A percentile compares a stretch with the other conserved stretches of the same genome.
phyloP scores from a whole-genome alignment of 306 rosid genomes.

The Quercus glauca region DNA sequence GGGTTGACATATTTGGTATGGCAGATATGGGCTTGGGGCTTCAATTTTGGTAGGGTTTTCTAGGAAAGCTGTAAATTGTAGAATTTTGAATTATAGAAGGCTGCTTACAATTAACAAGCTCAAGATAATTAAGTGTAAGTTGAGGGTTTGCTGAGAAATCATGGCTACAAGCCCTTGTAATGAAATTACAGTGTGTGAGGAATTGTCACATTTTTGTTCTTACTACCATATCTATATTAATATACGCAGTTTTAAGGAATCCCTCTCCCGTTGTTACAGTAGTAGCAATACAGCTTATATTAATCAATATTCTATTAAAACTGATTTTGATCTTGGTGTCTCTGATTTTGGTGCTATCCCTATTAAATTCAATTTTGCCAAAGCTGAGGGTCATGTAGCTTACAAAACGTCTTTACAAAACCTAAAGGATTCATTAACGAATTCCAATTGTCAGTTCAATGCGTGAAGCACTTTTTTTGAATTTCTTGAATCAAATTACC shows the following conservation, averaged over 20 bases:
- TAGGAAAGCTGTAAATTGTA: slow-evolving; percentile 7
- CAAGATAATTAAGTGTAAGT: not conserved
- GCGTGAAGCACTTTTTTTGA: too few species aligned
- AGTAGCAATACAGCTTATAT: not conserved
- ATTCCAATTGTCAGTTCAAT: too few species aligned
- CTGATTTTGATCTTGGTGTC: too few species aligned
- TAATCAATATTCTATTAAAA: not conserved
- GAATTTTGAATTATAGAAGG: not conserved
- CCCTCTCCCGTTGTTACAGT: too few species aligned
- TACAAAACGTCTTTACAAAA: too few species aligned
- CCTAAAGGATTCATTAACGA: too few species aligned
- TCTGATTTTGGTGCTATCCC: too few species aligned
- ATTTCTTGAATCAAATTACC: too few species aligned
- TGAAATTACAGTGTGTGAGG: not conserved
- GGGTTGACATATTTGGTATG: not conserved
- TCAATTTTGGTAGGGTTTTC: not conserved
- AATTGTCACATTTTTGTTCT: not conserved
- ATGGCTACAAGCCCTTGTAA: not conserved
- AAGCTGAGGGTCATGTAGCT: too few species aligned
- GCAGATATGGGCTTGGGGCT: not conserved
- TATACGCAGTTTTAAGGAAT: not conserved
- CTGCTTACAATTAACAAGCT: not conserved
- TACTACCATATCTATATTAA: not conserved
- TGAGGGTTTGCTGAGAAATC: not conserved
- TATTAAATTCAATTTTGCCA: too few species aligned